Evolutionary conservation across 257 asterid genomes (phyloP).

Genomic region (Solanum arcanum): DNA sequence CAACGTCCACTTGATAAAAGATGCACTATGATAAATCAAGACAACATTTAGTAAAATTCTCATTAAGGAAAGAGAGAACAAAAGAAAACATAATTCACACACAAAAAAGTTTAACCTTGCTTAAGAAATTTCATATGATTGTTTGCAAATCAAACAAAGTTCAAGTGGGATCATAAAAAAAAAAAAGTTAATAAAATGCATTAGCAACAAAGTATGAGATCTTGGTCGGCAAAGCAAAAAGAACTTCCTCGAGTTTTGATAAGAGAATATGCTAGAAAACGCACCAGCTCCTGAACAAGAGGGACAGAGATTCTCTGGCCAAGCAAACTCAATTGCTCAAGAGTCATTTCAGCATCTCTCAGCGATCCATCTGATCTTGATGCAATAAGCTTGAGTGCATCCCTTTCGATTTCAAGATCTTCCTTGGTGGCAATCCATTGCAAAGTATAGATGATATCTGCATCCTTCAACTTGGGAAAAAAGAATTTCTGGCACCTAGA

Average conservation of each 20-base stretch:
- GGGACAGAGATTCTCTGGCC: slow-evolving; percentile 71
- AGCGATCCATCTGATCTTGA: slow-evolving; percentile 83
- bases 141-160: not conserved
- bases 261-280: not conserved
- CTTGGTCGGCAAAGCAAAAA: not conserved
- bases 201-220: not conserved
- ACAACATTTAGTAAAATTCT: not conserved
- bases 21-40: not conserved
- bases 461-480: slow-evolving; percentile 78
- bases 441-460: slow-evolving; percentile 62
- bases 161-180: not conserved
- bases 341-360: slow-evolving; percentile 94
- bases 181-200: not conserved
- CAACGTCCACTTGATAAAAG: not conserved
- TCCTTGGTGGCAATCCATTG: slow-evolving; percentile 75
- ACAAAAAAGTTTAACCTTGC: not conserved
- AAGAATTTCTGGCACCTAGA: slow-evolving; percentile 90
- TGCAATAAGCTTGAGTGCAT: slow-evolving; percentile 81
- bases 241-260: not conserved
- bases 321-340: slow-evolving; percentile 76
- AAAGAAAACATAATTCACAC: not conserved
- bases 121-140: not conserved
- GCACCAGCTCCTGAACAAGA: slow-evolving; percentile 64
- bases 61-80: not conserved
- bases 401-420: slow-evolving; percentile 61